Conservation (phyloP, 192 early-diverging fungal species). For the Fimicolochytrium jonesii region DNA sequence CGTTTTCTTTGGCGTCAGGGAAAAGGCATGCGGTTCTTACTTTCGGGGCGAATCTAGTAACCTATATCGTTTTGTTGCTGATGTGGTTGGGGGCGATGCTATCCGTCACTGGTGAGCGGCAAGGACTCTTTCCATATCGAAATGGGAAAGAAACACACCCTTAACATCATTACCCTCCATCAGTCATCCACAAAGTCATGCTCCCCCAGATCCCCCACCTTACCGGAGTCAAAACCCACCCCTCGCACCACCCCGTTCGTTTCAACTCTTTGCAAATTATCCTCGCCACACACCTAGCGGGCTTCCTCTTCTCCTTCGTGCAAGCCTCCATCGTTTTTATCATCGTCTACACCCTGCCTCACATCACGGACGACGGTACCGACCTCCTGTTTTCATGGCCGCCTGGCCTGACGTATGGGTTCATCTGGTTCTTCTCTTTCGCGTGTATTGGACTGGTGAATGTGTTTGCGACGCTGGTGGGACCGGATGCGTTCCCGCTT, state of each 20-base stretch:
- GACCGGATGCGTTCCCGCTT: slow-evolving; percentile 13
- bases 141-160: background rate
- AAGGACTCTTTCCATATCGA: too few relatives aligned
- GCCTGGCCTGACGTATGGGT: slow-evolving; percentile 1
- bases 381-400: too few relatives aligned
- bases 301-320: background rate
- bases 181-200: slow-evolving; percentile 13
- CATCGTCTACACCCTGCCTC: too few relatives aligned
- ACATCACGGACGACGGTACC: too few relatives aligned
- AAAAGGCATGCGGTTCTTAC: background rate
- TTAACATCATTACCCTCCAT: background rate
- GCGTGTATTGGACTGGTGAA: slow-evolving; percentile 4
- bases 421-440: slow-evolving; percentile 19
- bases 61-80: slow-evolving; percentile 13
- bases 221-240: background rate
- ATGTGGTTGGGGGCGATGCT: slow-evolving; percentile 20
- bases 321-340: slow-evolving; percentile 5
- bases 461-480: background rate
- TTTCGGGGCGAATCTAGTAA: slow-evolving; percentile 15
- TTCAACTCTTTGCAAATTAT: slow-evolving; percentile 10
- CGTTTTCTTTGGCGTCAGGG: background rate
- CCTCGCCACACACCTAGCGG: background rate
- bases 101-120: background rate
- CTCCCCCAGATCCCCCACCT: slow-evolving; percentile 15
- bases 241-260: background rate